phyloP scores from a whole-genome alignment of 805 yeast species.

The Saccharomycopsis sp. region DNA sequence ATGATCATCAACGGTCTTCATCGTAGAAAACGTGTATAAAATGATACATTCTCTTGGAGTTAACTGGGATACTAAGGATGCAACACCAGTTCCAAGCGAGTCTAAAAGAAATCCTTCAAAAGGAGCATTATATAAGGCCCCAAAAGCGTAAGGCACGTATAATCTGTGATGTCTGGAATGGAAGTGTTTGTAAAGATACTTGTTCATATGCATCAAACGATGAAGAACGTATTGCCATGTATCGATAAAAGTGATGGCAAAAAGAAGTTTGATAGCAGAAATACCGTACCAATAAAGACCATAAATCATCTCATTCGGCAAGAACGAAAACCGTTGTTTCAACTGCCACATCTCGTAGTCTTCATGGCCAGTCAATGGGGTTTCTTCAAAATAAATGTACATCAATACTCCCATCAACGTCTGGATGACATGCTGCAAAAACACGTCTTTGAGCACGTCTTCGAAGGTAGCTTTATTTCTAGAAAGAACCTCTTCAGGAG shows the following conservation, averaged over 20 bases:
- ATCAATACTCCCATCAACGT: slow-evolving; percentile 54
- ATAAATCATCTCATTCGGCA: slow-evolving; percentile 46
- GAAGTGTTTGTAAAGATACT: slow-evolving; percentile 65
- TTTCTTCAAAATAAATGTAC: slow-evolving; percentile 51
- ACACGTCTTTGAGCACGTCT: slow-evolving; percentile 75
- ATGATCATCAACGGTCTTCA: slow-evolving; percentile 97
- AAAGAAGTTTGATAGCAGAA: slow-evolving; percentile 47
- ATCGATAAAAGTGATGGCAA: slow-evolving; percentile 75
- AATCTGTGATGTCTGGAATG: slow-evolving; percentile 93
- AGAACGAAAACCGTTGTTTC: slow-evolving; percentile 32
- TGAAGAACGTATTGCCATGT: slow-evolving; percentile 95
- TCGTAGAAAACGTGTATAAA: slow-evolving; percentile 78
- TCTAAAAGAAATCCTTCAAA: slow-evolving; percentile 90
- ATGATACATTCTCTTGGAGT: slow-evolving; percentile 71
- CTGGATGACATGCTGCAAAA: slow-evolving; percentile 81
- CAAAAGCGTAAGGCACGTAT: slow-evolving; percentile 94
- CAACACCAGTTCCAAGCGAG: slow-evolving; percentile 86
- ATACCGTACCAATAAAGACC: slow-evolving; percentile 56
- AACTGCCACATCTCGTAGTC: slow-evolving; percentile 40
- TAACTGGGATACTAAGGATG: slow-evolving; percentile 54
- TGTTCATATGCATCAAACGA: slow-evolving; percentile 80
- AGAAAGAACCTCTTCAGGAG: slow-evolving; percentile 72
- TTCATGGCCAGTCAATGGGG: slow-evolving; percentile 48
- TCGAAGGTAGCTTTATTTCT: slow-evolving; percentile 67
- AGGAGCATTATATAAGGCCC: slow-evolving; percentile 92